Conservation (phyloP, 2,329 filamentous ascomycete genomes). For the Clarireedia homoeocarpa region DNA sequence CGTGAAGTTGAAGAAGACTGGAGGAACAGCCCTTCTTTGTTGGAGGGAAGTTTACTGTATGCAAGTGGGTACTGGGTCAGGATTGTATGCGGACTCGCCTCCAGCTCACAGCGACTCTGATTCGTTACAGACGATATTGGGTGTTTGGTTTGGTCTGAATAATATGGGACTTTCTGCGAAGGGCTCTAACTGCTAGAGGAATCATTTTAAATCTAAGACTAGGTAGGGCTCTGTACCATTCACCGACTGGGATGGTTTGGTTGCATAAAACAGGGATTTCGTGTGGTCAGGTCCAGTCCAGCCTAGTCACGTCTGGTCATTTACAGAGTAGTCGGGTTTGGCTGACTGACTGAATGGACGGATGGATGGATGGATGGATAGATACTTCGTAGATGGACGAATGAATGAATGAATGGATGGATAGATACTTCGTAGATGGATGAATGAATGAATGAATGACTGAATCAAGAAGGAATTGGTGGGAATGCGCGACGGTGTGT, state of each 20-base stretch:
- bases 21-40: background rate
- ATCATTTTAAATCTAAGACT: too few relatives aligned
- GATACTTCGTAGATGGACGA: background rate
- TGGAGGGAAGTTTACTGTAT: background rate
- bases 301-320: background rate
- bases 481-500: too few relatives aligned
- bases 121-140: background rate
- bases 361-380: background rate
- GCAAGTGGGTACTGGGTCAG: background rate
- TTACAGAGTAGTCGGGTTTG: background rate
- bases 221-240: background rate
- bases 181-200: background rate
- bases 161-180: background rate
- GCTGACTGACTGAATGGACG: too few relatives aligned
- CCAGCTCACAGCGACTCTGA: slow-evolving; percentile 2
- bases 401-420: background rate
- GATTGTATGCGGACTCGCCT: background rate
- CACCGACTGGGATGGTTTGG: background rate
- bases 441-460: background rate
- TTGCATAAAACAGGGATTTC: background rate
- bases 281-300: background rate
- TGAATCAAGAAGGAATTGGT: background rate
- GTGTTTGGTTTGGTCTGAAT: slow-evolving; percentile 4
- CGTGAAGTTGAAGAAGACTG: background rate
- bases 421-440: background rate